These are phyloP conservation scores for Echium plantagineum DNA, from an alignment of 257 asterid species.

Conservation along the genomic window DNA sequence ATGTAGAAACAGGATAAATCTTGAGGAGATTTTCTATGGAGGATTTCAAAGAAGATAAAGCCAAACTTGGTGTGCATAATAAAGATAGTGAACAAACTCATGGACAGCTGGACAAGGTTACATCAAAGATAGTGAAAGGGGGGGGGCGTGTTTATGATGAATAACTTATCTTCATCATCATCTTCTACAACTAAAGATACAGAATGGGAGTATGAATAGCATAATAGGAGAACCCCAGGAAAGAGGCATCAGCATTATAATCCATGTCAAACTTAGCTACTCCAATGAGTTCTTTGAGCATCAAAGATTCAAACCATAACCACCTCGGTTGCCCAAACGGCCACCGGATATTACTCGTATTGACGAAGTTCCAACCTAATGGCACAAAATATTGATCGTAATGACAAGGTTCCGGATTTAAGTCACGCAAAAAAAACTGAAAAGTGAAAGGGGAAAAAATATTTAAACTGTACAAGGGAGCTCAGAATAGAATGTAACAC, in stretches of 20 bases:
- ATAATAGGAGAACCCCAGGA: slow-evolving; percentile 10
- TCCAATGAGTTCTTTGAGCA: slow-evolving; percentile 73
- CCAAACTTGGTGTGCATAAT: slow-evolving; percentile 10
- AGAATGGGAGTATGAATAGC: too few species aligned
- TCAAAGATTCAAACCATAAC: slow-evolving; percentile 32
- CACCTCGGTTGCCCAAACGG: too few species aligned
- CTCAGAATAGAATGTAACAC: slow-evolving; percentile 45
- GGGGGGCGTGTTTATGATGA: slow-evolving; percentile 60
- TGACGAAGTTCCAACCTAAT: too few species aligned
- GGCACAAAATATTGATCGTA: too few species aligned
- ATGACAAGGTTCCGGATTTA: too few species aligned
- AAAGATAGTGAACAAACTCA: slow-evolving; percentile 10
- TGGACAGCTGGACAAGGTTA: slow-evolving; percentile 42
- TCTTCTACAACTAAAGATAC: slow-evolving; percentile 44
- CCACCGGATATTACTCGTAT: too few species aligned
- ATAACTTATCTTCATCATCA: slow-evolving; percentile 55
- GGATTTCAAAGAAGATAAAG: slow-evolving; percentile 46
- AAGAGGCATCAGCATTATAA: too few species aligned
- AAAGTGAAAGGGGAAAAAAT: slow-evolving; percentile 25
- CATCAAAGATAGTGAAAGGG: slow-evolving; percentile 37
- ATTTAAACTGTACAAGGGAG: slow-evolving; percentile 6
- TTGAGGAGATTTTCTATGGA: too few species aligned
- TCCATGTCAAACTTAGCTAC: slow-evolving; percentile 98
- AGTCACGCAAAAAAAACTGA: too few species aligned
- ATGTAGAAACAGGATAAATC: too few species aligned